Evolutionary conservation across 805 yeast species (phyloP).

Genomic region (Candida taoyuanica): DNA sequence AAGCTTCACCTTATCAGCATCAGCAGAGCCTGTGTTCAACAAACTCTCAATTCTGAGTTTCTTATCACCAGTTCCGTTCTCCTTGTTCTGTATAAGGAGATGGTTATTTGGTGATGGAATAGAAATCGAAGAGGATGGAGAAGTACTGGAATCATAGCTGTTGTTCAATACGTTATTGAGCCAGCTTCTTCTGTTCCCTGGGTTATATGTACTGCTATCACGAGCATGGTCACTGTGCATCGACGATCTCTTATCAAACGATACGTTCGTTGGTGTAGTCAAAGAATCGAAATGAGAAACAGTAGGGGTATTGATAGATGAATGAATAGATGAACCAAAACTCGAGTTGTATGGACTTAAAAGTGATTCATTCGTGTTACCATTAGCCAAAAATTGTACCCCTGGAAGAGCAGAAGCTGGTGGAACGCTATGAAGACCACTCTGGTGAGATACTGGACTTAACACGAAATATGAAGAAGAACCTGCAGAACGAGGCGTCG

Average conservation of each 20-base stretch:
- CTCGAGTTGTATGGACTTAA: slow-evolving; percentile 21
- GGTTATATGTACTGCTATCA: slow-evolving; percentile 5
- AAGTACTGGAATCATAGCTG: slow-evolving; percentile 7
- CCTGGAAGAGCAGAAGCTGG: slow-evolving; percentile 18
- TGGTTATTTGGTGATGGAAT: slow-evolving; percentile 11
- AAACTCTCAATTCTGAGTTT: slow-evolving; percentile 21
- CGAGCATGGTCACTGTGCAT: slow-evolving; percentile 4
- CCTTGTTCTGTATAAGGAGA: slow-evolving; percentile 4
- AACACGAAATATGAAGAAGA: slow-evolving; percentile 14
- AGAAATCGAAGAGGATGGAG: slow-evolving; percentile 9
- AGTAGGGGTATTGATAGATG: slow-evolving; percentile 16
- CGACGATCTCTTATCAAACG: slow-evolving; percentile 12
- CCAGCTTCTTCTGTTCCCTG: slow-evolving; percentile 15
- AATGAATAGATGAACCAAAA: slow-evolving; percentile 10
- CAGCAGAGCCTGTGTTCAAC: slow-evolving; percentile 12
- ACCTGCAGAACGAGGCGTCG: slow-evolving; percentile 21
- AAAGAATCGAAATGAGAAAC: slow-evolving; percentile 8
- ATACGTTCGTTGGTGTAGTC: slow-evolving; percentile 12
- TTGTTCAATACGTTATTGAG: slow-evolving; percentile 18
- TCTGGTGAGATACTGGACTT: slow-evolving; percentile 18
- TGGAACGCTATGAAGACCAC: slow-evolving; percentile 1
- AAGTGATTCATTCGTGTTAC: slow-evolving; percentile 8
- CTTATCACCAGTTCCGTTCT: slow-evolving; percentile 9
- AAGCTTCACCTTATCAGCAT: slow-evolving; percentile 8
- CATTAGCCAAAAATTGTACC: slow-evolving; percentile 15